Percentiles rank a stretch among this genome's conserved stretches.
phyloP scores from a whole-genome alignment of 768 basidiomycete genomes.

The Leccinellum luteum region DNA sequence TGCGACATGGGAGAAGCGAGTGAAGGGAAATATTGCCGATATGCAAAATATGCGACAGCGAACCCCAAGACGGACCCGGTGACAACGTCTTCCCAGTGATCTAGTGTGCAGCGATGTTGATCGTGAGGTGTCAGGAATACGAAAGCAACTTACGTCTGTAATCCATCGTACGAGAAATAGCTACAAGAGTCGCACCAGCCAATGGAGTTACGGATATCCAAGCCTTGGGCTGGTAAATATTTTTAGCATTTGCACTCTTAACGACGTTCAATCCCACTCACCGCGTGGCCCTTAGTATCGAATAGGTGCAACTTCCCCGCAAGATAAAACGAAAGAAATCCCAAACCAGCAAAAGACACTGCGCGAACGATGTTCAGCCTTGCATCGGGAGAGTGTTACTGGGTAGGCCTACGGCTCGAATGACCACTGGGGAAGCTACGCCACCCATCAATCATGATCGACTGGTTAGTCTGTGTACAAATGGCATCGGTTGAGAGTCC shows the following conservation, averaged over 20 bases:
- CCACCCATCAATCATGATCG: constrained; percentile 77
- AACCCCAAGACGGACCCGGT: constrained; percentile 78
- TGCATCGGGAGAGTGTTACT: neutral
- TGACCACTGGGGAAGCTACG: constrained; percentile 93
- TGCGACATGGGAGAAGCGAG: constrained; percentile 62
- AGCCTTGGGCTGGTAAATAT: constrained; percentile 55
- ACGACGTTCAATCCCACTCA: constrained; percentile 30
- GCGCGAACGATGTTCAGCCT: constrained; percentile 8
- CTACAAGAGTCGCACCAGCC: constrained; percentile 71
- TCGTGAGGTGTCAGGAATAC: constrained; percentile 7
- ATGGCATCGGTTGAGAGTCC: constrained; percentile 73
- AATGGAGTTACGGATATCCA: constrained; percentile 84
- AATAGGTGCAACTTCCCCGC: constrained; percentile 93
- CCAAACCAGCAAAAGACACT: constrained; percentile 94
- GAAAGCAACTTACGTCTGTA: constrained; percentile 58
- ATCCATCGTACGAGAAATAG: constrained; percentile 90
- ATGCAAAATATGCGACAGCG: constrained; percentile 66
- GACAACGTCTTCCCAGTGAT: constrained; percentile 91
- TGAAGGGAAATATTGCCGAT: constrained; percentile 83
- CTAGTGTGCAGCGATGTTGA: constrained; percentile 34
- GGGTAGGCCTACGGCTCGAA: constrained; percentile 62
- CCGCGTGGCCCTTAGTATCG: constrained; percentile 72
- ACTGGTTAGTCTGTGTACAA: constrained; percentile 68
- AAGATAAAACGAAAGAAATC: constrained; percentile 83
- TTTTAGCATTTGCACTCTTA: neutral